Evolutionary conservation across 73 alveolate species (phyloP), one percentile per base, ranked within the genome.

Genomic region (Durusdinium trenchii): DNA sequence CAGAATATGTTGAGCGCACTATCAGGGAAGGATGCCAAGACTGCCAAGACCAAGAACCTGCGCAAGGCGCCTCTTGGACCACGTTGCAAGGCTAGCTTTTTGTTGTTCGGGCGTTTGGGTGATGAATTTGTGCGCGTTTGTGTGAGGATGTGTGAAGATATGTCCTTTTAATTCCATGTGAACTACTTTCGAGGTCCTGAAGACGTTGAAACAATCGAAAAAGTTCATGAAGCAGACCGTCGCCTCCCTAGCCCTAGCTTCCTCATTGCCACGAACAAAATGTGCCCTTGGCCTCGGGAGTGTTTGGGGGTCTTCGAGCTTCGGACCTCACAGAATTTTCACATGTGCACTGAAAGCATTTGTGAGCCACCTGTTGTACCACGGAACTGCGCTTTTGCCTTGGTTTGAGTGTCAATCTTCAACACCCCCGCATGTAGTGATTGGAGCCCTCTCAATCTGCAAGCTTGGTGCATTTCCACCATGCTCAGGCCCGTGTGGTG

Each of bases 401-500:
- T n/a, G n/a, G n/a, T n/a, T n/a, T n/a, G n/a, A n/a, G n/a, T n/a
- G n/a, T n/a, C 32, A 64, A 26, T 23, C 20, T 26, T 9, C 16
- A 23, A 7, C 42, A 64, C 32, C 23, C 7, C 7, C 32, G 38
- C 43, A 12, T 64, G 42, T 9, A 23, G 16, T 5, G 42, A 64
- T 6, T 64, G 78, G 38, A 64, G 16, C 9, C 7, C 78, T 26
- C 38, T 64, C 7, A 10, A 23, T 23, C 32, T 40, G 43, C 38
- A 5, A 26, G 23, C 78, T 14, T 26, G 7, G 38, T 20, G 83
- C 50, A 3, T 71, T 46, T 35, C 46, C 50, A 71, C 38, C 46
- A 36, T 16, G 38, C 46, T 6, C 35, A 89, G 96, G 98, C 98
- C 38, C 87, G 98, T 23, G 76, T 91, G 54, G 89, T 91, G 89